phyloP scores from a whole-genome alignment of 2,329 filamentous ascomycete genomes.

The Trichoderma sp. region DNA sequence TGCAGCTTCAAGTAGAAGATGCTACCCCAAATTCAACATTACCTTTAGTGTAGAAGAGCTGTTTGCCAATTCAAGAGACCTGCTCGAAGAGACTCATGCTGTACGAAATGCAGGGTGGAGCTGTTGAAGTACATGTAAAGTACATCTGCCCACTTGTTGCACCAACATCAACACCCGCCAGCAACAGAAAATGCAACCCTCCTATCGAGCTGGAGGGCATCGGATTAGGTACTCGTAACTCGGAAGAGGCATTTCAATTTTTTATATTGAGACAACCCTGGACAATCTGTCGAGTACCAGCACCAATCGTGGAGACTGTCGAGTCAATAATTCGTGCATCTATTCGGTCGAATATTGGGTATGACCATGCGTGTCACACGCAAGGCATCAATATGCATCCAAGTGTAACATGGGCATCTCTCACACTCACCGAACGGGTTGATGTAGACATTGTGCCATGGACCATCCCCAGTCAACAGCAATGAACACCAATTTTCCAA shows the following conservation, averaged over 20 bases:
- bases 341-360: background rate
- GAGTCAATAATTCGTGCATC: background rate
- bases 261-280: no score
- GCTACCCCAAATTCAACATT: background rate
- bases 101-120: conserved; percentile 7
- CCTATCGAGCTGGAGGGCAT: background rate
- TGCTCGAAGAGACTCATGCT: background rate
- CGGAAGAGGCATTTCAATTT: background rate
- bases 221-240: background rate
- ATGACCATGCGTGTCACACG: background rate
- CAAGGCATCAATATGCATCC: background rate
- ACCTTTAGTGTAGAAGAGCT: background rate
- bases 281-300: background rate
- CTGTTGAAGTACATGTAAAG: background rate
- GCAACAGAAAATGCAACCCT: no score
- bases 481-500: background rate
- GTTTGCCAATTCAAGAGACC: background rate
- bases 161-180: conserved; percentile 1
- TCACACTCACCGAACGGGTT: background rate
- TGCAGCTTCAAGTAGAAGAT: background rate
- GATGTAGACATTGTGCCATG: background rate
- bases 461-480: background rate
- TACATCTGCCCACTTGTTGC: conserved; percentile 4
- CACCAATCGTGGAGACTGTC: background rate
- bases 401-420: background rate